These are phyloP conservation scores for Microsporum ferrugineum DNA, from an alignment of 2,329 filamentous ascomycete genomes.

Conservation along the genomic window DNA sequence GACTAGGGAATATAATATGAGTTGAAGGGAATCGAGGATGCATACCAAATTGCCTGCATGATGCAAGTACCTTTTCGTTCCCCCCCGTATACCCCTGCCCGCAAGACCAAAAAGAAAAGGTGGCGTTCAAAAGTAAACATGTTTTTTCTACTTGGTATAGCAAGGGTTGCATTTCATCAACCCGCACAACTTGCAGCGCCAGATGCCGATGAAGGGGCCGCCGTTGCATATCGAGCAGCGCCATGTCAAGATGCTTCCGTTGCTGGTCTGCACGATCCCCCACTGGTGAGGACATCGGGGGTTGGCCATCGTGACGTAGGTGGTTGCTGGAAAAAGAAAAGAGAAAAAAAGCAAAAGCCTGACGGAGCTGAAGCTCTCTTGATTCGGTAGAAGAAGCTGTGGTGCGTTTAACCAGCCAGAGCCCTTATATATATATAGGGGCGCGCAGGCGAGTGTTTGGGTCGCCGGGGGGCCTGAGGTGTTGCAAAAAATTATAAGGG, in stretches of 20 bases:
- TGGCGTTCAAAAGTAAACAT: neutral
- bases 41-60: neutral
- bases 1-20: neutral
- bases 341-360: neutral
- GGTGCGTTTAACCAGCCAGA: neutral
- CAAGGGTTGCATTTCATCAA: conserved; percentile 33
- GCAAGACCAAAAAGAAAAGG: neutral
- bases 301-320: conserved; percentile 10
- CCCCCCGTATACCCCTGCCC: neutral
- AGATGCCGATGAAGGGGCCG: conserved; percentile 32
- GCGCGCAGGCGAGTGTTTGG: neutral
- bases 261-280: conserved; percentile 29
- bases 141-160: conserved; percentile 19
- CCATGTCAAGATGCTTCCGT: conserved; percentile 35
- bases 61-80: neutral
- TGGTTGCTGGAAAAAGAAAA: neutral
- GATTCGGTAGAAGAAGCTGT: neutral
- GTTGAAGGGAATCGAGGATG: neutral
- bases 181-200: conserved; percentile 34
- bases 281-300: conserved; percentile 13
- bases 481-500: neutral
- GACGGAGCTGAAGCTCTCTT: neutral
- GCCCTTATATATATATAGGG: neutral
- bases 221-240: conserved; percentile 34
- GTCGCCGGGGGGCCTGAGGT: neutral